Conservation (phyloP, 2,329 filamentous ascomycete species). For the Epichloe amarillans region DNA sequence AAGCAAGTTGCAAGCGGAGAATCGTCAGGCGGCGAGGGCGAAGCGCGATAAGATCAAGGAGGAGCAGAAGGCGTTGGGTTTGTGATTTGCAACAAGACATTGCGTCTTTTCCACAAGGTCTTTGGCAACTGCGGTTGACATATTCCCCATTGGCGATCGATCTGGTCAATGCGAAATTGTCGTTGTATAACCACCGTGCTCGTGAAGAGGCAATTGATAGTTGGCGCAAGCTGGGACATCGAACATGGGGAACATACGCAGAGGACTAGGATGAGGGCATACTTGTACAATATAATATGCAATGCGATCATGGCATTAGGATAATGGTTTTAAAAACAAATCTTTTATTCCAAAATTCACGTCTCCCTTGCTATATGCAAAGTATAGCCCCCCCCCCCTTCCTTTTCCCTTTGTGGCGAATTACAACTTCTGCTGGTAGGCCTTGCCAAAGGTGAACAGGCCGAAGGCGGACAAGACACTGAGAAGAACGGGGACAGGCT, state of each 20-base stretch:
- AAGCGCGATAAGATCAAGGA: conserved; percentile 60
- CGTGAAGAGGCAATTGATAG: neutral
- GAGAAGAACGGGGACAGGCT: conserved; percentile 71
- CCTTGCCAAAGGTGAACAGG: conserved; percentile 64
- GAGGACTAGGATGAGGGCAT: neutral
- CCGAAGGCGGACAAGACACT: conserved; percentile 71
- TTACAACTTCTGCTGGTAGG: conserved; percentile 35
- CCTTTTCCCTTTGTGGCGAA: neutral
- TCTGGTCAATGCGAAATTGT: neutral
- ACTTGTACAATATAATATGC: neutral
- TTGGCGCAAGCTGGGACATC: neutral
- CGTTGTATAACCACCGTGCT: neutral
- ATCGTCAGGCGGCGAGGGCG: conserved; percentile 55
- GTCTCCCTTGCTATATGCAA: neutral
- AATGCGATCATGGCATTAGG: neutral
- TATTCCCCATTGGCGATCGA: neutral
- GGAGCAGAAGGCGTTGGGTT: conserved; percentile 43
- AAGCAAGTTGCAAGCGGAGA: conserved; percentile 61
- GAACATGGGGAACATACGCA: neutral
- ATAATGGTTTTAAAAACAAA: neutral
- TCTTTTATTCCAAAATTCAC: no score
- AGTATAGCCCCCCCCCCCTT: neutral
- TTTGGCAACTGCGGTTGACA: neutral
- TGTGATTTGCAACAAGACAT: conserved; percentile 12
- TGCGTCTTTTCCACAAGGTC: neutral